Evolutionary conservation across 176 grass and related monocot species (phyloP).

Genomic region (Musa itinerans): DNA sequence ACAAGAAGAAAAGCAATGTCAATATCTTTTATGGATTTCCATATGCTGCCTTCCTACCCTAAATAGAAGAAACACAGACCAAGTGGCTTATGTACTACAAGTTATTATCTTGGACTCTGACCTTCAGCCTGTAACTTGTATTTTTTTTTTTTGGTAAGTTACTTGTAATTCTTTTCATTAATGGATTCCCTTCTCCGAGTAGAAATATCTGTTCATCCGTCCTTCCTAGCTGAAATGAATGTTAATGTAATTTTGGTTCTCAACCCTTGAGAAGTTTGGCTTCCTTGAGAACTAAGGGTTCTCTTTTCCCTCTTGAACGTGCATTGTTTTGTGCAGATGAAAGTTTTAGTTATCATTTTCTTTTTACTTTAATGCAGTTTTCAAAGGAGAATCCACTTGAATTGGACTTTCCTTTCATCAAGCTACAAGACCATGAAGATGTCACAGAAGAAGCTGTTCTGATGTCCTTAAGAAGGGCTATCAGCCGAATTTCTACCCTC

Average conservation of each 20-base stretch:
- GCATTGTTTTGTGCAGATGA: not conserved
- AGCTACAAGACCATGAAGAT: constrained; percentile 60
- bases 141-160: too few species aligned
- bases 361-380: constrained; percentile 35
- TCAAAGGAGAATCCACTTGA: constrained; percentile 60
- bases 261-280: not conserved
- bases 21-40: not conserved
- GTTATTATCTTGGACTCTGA: too few species aligned
- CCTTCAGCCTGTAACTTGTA: too few species aligned
- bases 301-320: not conserved
- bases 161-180: too few species aligned
- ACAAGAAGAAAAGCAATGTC: not conserved
- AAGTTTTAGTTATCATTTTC: constrained; percentile 3
- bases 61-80: too few species aligned
- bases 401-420: constrained; percentile 44
- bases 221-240: too few species aligned
- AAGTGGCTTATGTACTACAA: too few species aligned
- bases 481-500: constrained; percentile 49
- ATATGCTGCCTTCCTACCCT: too few species aligned
- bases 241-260: not conserved
- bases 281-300: not conserved
- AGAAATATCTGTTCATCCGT: too few species aligned
- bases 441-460: constrained; percentile 50
- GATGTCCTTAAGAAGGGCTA: constrained; percentile 49
- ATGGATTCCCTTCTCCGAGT: too few species aligned